Evolutionary conservation across 257 asterid genomes (phyloP).

Genomic region (Anisodus acutangulus): DNA sequence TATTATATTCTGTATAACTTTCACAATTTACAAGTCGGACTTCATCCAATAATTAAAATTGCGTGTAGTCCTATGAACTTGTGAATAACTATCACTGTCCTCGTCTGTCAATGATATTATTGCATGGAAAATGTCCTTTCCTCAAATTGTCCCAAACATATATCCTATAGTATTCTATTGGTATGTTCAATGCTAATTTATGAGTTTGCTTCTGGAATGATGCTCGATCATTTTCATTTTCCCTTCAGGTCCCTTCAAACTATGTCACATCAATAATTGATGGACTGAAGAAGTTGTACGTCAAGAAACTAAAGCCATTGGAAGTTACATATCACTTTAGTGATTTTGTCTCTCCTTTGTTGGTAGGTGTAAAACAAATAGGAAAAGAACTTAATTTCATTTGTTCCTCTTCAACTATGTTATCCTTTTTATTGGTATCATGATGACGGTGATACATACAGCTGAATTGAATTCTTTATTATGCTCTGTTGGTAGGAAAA

Average conservation of each 20-base stretch:
- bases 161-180: too few species aligned
- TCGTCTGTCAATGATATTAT: not conserved
- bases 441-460: not conserved
- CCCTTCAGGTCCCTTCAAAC: conserved; percentile 63
- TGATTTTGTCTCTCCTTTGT: conserved; percentile 86
- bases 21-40: not conserved
- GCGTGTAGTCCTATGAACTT: not conserved
- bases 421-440: not conserved
- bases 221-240: not conserved
- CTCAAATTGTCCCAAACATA: not conserved
- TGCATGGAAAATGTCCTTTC: too few species aligned
- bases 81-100: not conserved
- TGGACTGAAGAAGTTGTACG: conserved; percentile 88
- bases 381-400: not conserved
- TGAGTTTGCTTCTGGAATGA: not conserved
- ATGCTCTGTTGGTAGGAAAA: conserved; percentile 38
- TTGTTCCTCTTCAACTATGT: not conserved
- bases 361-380: conserved; percentile 49
- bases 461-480: not conserved
- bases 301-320: conserved; percentile 86
- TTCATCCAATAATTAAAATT: not conserved
- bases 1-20: not conserved
- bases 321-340: conserved; percentile 79
- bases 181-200: too few species aligned
- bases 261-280: conserved; percentile 89